A percentile compares a stretch with the other conserved stretches of the same genome.
Evolutionary conservation across 73 alveolate genomes (phyloP).

Genomic region (Tetrahymena thermophila): DNA sequence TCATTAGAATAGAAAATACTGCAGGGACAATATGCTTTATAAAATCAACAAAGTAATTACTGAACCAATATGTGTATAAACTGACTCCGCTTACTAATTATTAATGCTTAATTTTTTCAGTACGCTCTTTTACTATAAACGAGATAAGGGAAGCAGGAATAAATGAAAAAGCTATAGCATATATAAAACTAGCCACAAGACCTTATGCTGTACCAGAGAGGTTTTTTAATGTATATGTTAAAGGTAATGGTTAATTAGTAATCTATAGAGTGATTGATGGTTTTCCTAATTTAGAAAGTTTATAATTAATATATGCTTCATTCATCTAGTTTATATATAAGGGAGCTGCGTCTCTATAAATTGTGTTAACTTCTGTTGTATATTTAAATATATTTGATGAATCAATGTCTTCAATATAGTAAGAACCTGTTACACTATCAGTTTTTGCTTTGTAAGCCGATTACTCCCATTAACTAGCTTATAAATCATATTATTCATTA

Average conservation of each 20-base stretch:
- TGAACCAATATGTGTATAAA: slow-evolving; percentile 79
- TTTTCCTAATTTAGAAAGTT: no score
- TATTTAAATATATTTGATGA: no score
- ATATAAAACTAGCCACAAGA: slow-evolving; percentile 45
- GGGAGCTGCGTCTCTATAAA: no score
- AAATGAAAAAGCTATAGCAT: slow-evolving; percentile 80
- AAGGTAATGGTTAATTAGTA: slow-evolving; percentile 53
- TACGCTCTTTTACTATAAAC: slow-evolving; percentile 82
- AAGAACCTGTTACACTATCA: no score
- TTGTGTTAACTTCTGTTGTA: no score
- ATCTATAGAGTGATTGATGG: no score
- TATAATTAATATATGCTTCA: no score
- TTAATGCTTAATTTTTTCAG: slow-evolving; percentile 81
- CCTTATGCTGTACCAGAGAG: slow-evolving; percentile 48
- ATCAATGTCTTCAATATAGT: no score
- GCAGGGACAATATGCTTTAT: slow-evolving; percentile 70
- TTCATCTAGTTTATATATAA: no score
- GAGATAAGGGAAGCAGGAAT: slow-evolving; percentile 76
- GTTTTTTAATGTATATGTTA: slow-evolving; percentile 41
- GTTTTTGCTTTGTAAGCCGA: no score
- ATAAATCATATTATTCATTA: no score
- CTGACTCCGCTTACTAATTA: slow-evolving; percentile 83
- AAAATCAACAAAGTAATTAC: slow-evolving; percentile 80
- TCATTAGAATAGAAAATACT: slow-evolving; percentile 53
- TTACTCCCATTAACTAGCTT: no score